Conservation (phyloP, 1,284 basidiomycete species). For the Porodaedalea pini region DNA sequence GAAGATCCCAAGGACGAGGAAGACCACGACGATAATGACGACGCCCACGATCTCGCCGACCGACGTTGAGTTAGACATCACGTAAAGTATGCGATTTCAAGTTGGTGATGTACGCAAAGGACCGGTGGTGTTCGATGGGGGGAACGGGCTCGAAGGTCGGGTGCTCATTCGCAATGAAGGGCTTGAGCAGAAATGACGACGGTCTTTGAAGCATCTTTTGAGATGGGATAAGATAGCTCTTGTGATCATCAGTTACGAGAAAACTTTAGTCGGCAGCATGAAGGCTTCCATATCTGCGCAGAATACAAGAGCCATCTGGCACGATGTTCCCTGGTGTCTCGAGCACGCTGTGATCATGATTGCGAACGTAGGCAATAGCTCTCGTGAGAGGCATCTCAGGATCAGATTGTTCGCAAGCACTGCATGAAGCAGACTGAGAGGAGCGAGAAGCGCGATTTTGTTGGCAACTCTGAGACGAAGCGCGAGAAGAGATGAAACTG, state of each 20-base stretch:
- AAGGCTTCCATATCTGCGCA: neutral
- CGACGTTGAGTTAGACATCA: neutral
- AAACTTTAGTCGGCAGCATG: neutral
- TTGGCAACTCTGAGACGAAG: neutral
- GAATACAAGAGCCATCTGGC: neutral
- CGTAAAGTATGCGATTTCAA: neutral
- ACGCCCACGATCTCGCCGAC: slow-evolving; percentile 3
- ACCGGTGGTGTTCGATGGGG: neutral
- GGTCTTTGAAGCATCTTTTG: neutral
- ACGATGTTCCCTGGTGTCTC: neutral
- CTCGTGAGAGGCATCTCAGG: neutral
- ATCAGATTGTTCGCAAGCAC: neutral
- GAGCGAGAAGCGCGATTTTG: neutral
- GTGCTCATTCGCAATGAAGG: neutral
- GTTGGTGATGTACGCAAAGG: neutral
- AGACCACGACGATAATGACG: slow-evolving; percentile 7
- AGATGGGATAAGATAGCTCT: neutral
- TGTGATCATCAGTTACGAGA: neutral
- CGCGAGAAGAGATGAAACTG: neutral
- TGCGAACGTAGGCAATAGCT: neutral
- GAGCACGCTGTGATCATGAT: neutral
- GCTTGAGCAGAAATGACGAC: no score
- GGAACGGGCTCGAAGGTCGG: neutral
- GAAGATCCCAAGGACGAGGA: slow-evolving; percentile 3
- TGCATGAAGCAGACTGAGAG: neutral